Percentiles rank a stretch among this genome's conserved stretches.
Evolutionary conservation across 306 rosid genomes (phyloP).

Genomic region (Crotalaria pallida): DNA sequence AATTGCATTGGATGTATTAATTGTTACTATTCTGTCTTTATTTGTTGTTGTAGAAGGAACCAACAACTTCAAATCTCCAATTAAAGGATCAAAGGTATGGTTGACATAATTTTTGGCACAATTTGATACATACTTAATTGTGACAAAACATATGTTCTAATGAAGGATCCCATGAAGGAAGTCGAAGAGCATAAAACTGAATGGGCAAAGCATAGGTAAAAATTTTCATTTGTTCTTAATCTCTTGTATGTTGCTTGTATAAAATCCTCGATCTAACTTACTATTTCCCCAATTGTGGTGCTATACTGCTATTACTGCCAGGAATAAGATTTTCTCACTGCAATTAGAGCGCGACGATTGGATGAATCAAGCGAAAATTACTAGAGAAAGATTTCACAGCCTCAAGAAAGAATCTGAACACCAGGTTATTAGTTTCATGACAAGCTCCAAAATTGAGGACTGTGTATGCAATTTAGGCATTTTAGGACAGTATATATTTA

Average conservation of each 20-base stretch:
- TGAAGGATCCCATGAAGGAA: slow-evolving; percentile 18
- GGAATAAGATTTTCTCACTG: slow-evolving; percentile 24
- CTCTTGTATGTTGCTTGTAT: neutral
- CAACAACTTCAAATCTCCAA: neutral
- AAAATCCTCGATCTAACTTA: neutral
- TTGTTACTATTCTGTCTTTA: neutral
- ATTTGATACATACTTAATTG: neutral
- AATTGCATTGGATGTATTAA: neutral
- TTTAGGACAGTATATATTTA: neutral
- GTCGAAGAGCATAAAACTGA: neutral
- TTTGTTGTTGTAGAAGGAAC: slow-evolving; percentile 17
- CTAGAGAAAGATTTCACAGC: slow-evolving; percentile 13
- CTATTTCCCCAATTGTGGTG: neutral
- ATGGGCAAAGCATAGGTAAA: slow-evolving; percentile 24
- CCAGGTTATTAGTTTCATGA: slow-evolving; percentile 18
- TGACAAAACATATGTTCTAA: neutral
- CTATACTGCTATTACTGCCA: too few species aligned
- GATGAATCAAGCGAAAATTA: slow-evolving; percentile 12
- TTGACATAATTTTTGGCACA: neutral
- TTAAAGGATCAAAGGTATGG: slow-evolving; percentile 21
- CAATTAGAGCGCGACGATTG: slow-evolving; percentile 18
- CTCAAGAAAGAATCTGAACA: slow-evolving; percentile 20
- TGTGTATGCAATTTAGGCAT: neutral
- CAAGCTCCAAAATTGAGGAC: neutral
- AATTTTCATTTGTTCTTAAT: neutral